Conservation (phyloP, 352 stramenopile genomes). For the Phytophthora litchii region DNA sequence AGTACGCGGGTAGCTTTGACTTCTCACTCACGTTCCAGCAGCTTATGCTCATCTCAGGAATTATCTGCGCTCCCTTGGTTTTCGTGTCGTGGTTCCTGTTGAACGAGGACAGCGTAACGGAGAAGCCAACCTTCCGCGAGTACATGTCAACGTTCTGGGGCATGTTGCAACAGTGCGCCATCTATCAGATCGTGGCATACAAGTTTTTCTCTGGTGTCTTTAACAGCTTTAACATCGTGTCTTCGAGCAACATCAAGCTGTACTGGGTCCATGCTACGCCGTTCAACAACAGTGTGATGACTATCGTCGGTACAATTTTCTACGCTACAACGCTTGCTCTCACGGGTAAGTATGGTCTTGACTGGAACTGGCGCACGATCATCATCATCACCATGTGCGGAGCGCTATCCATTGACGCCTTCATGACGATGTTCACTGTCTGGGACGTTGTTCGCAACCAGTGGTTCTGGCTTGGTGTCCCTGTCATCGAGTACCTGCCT, state of each 20-base stretch:
- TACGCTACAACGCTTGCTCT: slow-evolving; percentile 46
- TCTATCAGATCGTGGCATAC: slow-evolving; percentile 55
- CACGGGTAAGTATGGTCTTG: slow-evolving; percentile 48
- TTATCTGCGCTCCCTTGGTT: slow-evolving; percentile 37
- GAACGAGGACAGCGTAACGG: slow-evolving; percentile 34
- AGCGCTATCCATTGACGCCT: slow-evolving; percentile 45
- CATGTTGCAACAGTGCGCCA: slow-evolving; percentile 47
- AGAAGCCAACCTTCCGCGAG: slow-evolving; percentile 19
- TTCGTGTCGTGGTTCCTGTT: slow-evolving; percentile 49
- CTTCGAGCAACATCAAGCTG: slow-evolving; percentile 51
- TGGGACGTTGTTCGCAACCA: slow-evolving; percentile 67
- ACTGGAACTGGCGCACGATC: slow-evolving; percentile 67
- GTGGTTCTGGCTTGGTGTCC: slow-evolving; percentile 69
- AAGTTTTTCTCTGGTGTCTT: slow-evolving; percentile 69
- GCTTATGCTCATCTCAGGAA: slow-evolving; percentile 45
- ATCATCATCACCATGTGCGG: slow-evolving; percentile 45
- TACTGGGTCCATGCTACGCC: slow-evolving; percentile 62
- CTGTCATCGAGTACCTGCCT: slow-evolving; percentile 54
- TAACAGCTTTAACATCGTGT: slow-evolving; percentile 63
- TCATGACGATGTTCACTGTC: slow-evolving; percentile 58
- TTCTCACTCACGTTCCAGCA: slow-evolving; percentile 53
- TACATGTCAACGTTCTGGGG: slow-evolving; percentile 59
- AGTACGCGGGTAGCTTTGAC: slow-evolving; percentile 50
- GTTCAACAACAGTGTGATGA: slow-evolving; percentile 61
- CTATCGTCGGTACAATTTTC: slow-evolving; percentile 51